A percentile compares a stretch with the other conserved stretches of the same genome.
phyloP scores from a whole-genome alignment of 371 early-diverging fungal species.

The Lichtheimia corymbifera region DNA sequence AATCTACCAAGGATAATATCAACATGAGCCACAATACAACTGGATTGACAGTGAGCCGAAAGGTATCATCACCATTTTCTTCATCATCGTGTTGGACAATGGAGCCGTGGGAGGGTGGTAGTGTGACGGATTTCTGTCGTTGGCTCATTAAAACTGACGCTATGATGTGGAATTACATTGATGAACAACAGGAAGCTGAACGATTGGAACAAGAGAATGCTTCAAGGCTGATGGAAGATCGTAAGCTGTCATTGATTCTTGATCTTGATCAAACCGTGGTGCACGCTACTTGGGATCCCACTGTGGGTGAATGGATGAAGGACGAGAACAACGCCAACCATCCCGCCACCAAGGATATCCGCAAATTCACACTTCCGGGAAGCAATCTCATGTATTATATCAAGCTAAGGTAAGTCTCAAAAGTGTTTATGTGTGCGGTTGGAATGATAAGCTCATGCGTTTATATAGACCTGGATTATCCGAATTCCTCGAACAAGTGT shows the following conservation, averaged over 20 bases:
- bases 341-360: slow-evolving; percentile 65
- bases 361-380: slow-evolving; percentile 74
- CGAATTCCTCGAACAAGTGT: slow-evolving; percentile 75
- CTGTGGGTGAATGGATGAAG: slow-evolving; percentile 79
- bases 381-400: slow-evolving; percentile 75
- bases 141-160: neutral
- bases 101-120: too few species aligned
- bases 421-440: neutral
- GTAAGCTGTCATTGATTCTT: slow-evolving; percentile 91
- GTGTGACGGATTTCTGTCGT: neutral
- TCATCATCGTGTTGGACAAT: neutral
- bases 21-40: slow-evolving; percentile 79
- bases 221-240: slow-evolving; percentile 60
- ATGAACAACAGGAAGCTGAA: slow-evolving; percentile 70
- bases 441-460: neutral
- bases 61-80: slow-evolving; percentile 23
- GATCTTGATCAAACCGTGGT: slow-evolving; percentile 99
- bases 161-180: neutral
- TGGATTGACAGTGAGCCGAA: slow-evolving; percentile 72
- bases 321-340: slow-evolving; percentile 70
- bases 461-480: slow-evolving; percentile 70
- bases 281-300: slow-evolving; percentile 91
- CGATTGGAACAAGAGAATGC: slow-evolving; percentile 75
- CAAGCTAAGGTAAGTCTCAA: slow-evolving; percentile 65
- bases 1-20: slow-evolving; percentile 45